Evolutionary conservation across 83 land plant species (phyloP), one percentile per base, ranked within the genome.

Genomic region (Thuja plicata): DNA sequence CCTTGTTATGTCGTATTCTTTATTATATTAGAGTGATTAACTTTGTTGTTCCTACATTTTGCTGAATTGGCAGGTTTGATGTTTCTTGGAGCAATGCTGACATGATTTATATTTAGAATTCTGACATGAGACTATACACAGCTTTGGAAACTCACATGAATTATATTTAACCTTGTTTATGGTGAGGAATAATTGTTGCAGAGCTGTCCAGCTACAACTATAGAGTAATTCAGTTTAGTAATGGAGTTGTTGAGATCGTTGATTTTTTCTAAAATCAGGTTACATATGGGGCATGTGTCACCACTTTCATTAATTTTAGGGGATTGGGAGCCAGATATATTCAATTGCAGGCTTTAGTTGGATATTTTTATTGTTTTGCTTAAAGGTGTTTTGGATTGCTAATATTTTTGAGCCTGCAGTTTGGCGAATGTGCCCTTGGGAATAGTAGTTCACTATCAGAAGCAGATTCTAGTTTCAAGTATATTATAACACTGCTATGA

Each of bases 101-200:
- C 34, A 83, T 83, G 85, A 83, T 83, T 83, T 45, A 45, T 83
- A n/a, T 83, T 83, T 83, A 83, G 85, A 83, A 83, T 83, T 83
- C 54, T 83, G 85, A 83, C 55, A n/a, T 45, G 50, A 83, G 55
- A 83, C 55, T 46, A 40, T 83, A 46, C 85, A 30, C 48, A 83
- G 85, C 48, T 27, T 83, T 32, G 85, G 54, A 83, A 81, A 46
- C 85, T 83, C 85, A 83, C 79, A 76, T 83, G 85, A 32, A 66
- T 80, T 80, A 41, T 83, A 46, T 83, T 83, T 27, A 83, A 43
- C 85, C 85, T 83, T 83, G 32, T 83, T 83, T 83, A 83, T 83
- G 85, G 17, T 83, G 55, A 83, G 48, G 85, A 83, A 46, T 83
- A 46, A 83, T 48, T 83, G 85, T 83, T 83, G 85, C 85, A 83